phyloP scores from a whole-genome alignment of 148 eudicot genomes.

The Rhododendron ovatum region DNA sequence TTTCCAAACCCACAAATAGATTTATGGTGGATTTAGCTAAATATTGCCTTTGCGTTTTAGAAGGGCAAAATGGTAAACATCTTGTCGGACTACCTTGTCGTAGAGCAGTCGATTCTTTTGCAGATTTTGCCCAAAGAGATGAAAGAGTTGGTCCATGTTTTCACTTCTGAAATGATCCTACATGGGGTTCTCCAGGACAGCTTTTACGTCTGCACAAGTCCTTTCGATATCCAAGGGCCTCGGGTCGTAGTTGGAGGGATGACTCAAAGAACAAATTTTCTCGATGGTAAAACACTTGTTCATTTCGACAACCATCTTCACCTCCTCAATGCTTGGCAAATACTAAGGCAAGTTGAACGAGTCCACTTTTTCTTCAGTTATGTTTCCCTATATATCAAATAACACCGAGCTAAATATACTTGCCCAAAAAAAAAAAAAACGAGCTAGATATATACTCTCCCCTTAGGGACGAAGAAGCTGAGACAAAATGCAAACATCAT shows the following conservation, averaged over 20 bases:
- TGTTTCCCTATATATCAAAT: neutral
- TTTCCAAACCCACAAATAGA: neutral
- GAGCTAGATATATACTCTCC: too few relatives aligned
- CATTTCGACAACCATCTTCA: neutral
- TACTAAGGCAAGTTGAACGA: neutral
- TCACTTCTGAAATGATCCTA: too few relatives aligned
- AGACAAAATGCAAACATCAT: too few relatives aligned
- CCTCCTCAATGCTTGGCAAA: neutral
- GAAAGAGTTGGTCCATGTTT: too few relatives aligned
- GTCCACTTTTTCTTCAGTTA: neutral
- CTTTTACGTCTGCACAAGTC: neutral
- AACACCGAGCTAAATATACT: neutral
- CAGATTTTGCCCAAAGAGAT: too few relatives aligned
- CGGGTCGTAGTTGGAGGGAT: neutral
- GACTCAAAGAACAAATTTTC: neutral
- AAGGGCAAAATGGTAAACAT: too few relatives aligned
- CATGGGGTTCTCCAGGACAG: too few relatives aligned
- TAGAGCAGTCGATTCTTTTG: too few relatives aligned
- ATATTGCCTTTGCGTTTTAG: too few relatives aligned
- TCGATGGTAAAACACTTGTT: neutral
- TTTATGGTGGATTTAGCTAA: neutral
- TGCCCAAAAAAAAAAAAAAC: too few relatives aligned
- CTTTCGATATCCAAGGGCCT: neutral
- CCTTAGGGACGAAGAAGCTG: too few relatives aligned
- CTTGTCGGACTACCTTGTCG: too few relatives aligned